Evolutionary conservation across 352 stramenopile species (phyloP).

Genomic region (Thalassiosira mediterranea): DNA sequence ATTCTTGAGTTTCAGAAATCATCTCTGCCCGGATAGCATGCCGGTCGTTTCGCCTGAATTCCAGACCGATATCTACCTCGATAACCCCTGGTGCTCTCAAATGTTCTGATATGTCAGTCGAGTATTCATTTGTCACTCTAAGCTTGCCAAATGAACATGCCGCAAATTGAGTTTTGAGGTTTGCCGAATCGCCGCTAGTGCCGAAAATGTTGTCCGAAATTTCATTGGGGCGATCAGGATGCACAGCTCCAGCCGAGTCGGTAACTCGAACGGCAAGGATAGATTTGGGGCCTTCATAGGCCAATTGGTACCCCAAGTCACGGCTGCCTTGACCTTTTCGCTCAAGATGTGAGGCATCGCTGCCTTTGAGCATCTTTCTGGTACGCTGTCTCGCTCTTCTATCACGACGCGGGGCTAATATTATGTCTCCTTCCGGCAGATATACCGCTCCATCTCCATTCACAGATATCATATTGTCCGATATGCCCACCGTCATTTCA

Average conservation of each 20-base stretch:
- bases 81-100: constrained; percentile 44
- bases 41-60: constrained; percentile 11
- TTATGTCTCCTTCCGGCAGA: constrained; percentile 28
- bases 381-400: not conserved
- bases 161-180: constrained; percentile 13
- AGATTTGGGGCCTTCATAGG: constrained; percentile 18
- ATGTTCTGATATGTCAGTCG: constrained; percentile 1
- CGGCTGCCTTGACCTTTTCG: not conserved
- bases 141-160: constrained; percentile 43
- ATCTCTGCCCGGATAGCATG: constrained; percentile 4
- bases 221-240: not conserved
- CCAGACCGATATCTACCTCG: constrained; percentile 34
- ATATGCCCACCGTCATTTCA: constrained; percentile 33
- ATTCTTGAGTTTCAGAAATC: constrained; percentile 1
- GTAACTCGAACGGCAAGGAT: constrained; percentile 41
- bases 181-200: constrained; percentile 24
- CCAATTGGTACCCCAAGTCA: not conserved
- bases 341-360: not conserved
- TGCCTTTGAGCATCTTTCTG: constrained; percentile 9
- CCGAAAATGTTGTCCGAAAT: constrained; percentile 46
- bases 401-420: constrained; percentile 1
- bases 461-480: constrained; percentile 4
- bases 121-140: constrained; percentile 30
- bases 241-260: constrained; percentile 11
- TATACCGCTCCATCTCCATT: constrained; percentile 12